Percentiles rank a stretch among this genome's conserved stretches.
Evolutionary conservation across 73 alveolate genomes (phyloP).

Genomic region (Paramecium caudatum): DNA sequence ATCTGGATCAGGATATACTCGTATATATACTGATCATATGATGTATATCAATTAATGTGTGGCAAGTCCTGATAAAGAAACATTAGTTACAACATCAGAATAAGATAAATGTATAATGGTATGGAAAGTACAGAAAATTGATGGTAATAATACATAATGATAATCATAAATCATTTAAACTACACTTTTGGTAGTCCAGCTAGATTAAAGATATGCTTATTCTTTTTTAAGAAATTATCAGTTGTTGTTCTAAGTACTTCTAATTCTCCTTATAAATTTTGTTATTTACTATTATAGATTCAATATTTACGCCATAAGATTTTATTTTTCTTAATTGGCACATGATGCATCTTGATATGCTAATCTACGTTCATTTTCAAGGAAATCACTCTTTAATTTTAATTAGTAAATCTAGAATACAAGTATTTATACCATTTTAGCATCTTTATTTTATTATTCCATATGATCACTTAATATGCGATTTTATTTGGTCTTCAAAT

Average conservation of each 20-base stretch:
- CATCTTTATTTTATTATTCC: conserved; percentile 51
- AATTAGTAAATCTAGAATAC: conserved; percentile 28
- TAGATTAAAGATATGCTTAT: conserved; percentile 55
- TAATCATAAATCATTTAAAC: conserved; percentile 42
- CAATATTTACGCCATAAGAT: background rate
- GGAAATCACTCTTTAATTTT: conserved; percentile 59
- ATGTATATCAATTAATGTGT: conserved; percentile 82
- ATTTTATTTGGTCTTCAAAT: conserved; percentile 33
- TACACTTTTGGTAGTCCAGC: conserved; percentile 66
- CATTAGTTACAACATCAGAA: conserved; percentile 83
- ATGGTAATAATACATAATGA: conserved; percentile 50
- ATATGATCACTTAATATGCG: conserved; percentile 55
- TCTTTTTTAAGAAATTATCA: conserved; percentile 49
- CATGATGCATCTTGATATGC: conserved; percentile 63
- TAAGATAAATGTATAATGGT: conserved; percentile 87
- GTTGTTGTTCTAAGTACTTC: conserved; percentile 54
- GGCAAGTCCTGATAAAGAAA: conserved; percentile 85
- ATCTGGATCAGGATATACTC: conserved; percentile 80
- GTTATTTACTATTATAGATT: background rate
- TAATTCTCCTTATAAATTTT: conserved; percentile 17
- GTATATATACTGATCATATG: conserved; percentile 93
- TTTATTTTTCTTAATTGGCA: conserved; percentile 40
- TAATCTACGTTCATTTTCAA: conserved; percentile 61
- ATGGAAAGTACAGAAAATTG: conserved; percentile 81
- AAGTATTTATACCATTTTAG: background rate